Conservation (phyloP, 2,329 filamentous ascomycete species). For the Exophiala xenobiotica region DNA sequence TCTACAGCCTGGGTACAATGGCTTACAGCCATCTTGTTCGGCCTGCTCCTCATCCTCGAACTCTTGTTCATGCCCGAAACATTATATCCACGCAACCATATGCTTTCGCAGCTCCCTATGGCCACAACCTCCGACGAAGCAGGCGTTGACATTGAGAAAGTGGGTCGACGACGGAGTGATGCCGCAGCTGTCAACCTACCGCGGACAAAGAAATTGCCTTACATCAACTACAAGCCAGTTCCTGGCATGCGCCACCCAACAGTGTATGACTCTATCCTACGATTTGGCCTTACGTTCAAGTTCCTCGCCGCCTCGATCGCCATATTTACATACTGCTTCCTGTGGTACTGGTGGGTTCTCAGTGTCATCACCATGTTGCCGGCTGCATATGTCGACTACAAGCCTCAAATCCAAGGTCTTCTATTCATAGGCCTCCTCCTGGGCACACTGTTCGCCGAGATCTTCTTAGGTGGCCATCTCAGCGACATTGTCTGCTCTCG, state of each 20-base stretch:
- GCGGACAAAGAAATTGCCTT: slow-evolving; percentile 46
- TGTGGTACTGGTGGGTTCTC: slow-evolving; percentile 59
- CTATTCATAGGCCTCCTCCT: slow-evolving; percentile 56
- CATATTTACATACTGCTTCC: slow-evolving; percentile 52
- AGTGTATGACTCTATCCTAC: slow-evolving; percentile 46
- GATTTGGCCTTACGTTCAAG: slow-evolving; percentile 50
- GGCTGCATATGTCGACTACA: slow-evolving; percentile 51
- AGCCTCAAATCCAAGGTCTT: slow-evolving; percentile 52
- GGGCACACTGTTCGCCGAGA: slow-evolving; percentile 53
- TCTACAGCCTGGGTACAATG: slow-evolving; percentile 55
- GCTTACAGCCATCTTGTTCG: slow-evolving; percentile 56
- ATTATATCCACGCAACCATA: slow-evolving; percentile 54
- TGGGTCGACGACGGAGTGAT: slow-evolving; percentile 22
- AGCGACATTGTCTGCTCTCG: slow-evolving; percentile 53
- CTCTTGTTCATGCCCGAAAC: slow-evolving; percentile 56
- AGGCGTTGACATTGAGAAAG: slow-evolving; percentile 34
- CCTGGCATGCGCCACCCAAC: slow-evolving; percentile 55
- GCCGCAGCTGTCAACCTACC: slow-evolving; percentile 29
- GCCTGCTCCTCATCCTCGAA: slow-evolving; percentile 48
- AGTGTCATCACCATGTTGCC: slow-evolving; percentile 55
- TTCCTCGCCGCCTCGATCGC: slow-evolving; percentile 48
- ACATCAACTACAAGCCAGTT: slow-evolving; percentile 38
- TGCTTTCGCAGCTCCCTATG: slow-evolving; percentile 43
- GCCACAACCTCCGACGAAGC: slow-evolving; percentile 5
- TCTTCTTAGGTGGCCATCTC: slow-evolving; percentile 53